These are phyloP conservation scores for Phaeosphaeria sp. DNA, from an alignment of 2,329 filamentous ascomycete species.

Conservation along the genomic window DNA sequence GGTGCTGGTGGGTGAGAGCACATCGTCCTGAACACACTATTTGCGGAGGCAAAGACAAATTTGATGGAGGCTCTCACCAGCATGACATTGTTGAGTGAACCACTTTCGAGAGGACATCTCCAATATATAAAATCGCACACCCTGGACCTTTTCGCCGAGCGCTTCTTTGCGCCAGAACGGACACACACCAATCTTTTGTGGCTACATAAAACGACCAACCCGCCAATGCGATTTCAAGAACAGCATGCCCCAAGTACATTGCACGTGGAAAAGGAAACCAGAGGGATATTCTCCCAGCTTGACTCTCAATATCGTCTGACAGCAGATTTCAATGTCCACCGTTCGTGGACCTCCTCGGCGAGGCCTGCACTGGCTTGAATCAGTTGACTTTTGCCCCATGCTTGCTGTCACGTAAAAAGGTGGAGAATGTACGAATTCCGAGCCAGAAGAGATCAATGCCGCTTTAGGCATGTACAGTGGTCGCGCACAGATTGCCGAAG, in stretches of 20 bases:
- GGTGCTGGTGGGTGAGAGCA: conserved; percentile 16
- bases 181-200: background rate
- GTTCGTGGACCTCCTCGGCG: background rate
- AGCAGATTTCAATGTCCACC: background rate
- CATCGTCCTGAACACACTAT: background rate
- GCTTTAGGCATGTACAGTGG: background rate
- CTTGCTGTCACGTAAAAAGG: background rate
- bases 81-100: background rate
- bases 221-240: background rate
- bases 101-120: background rate
- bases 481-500: background rate
- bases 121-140: background rate
- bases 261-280: background rate
- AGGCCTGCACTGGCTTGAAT: background rate
- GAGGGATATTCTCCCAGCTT: background rate
- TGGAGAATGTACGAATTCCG: background rate
- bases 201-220: background rate
- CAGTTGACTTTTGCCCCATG: background rate
- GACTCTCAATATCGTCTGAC: background rate
- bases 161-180: background rate
- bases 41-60: background rate
- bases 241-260: background rate
- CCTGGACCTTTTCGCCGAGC: background rate
- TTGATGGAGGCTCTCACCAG: background rate
- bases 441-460: background rate